Conservation (phyloP, 2,329 filamentous ascomycete species). For the Metarhizium anisopliae region DNA sequence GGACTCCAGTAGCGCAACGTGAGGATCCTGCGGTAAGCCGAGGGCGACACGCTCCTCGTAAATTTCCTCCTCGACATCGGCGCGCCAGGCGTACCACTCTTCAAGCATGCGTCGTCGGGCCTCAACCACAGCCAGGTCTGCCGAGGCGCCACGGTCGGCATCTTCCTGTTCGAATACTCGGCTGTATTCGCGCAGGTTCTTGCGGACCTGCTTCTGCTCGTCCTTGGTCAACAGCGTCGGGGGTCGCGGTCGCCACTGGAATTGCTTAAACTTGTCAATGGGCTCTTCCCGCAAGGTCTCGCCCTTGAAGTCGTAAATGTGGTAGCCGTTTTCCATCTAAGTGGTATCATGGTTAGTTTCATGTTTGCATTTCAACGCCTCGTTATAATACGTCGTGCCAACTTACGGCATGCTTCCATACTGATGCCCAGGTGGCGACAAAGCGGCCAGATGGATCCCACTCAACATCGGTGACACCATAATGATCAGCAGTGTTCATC, state of each 20-base stretch:
- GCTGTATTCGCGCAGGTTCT: slow-evolving; percentile 96
- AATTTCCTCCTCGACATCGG: slow-evolving; percentile 61
- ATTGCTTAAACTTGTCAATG: slow-evolving; percentile 96
- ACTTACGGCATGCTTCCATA: slow-evolving; percentile 92
- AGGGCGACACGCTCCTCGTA: slow-evolving; percentile 59
- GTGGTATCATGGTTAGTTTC: slow-evolving; percentile 6
- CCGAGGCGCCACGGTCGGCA: slow-evolving; percentile 83
- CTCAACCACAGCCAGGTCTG: slow-evolving; percentile 90
- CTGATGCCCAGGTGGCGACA: slow-evolving; percentile 84
- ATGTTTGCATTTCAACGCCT: background rate
- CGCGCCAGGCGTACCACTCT: slow-evolving; percentile 85
- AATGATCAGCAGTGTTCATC: slow-evolving; percentile 91
- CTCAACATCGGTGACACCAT: slow-evolving; percentile 93
- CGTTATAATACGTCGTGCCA: background rate
- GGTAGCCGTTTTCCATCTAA: slow-evolving; percentile 98
- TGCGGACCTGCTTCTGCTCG: slow-evolving; percentile 95
- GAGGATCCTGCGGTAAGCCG: slow-evolving; percentile 57
- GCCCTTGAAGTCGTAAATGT: slow-evolving; percentile 94
- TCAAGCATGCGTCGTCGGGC: slow-evolving; percentile 70
- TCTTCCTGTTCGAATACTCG: slow-evolving; percentile 94
- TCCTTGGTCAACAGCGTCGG: slow-evolving; percentile 88
- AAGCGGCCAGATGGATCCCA: slow-evolving; percentile 97
- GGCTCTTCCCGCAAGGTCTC: slow-evolving; percentile 81
- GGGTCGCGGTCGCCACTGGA: slow-evolving; percentile 87
- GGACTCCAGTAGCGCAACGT: slow-evolving; percentile 51